phyloP scores from a whole-genome alignment of 2,329 filamentous ascomycete genomes.

The Aspergillus sp. region DNA sequence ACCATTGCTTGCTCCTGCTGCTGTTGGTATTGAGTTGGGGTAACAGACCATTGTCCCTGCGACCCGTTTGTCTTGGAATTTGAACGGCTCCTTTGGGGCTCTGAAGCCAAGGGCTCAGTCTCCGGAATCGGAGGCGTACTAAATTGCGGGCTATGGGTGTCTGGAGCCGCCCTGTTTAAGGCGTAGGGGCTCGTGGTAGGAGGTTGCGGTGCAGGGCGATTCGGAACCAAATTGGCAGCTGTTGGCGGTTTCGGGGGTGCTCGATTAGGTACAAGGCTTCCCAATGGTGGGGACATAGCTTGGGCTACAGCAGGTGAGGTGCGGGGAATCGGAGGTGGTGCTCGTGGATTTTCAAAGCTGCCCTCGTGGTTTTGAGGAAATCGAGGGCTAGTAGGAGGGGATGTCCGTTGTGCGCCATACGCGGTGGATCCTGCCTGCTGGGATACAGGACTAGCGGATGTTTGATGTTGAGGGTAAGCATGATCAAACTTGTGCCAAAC shows the following conservation, averaged over 20 bases:
- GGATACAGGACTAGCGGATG: conserved; percentile 38
- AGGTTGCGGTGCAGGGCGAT: conserved; percentile 45
- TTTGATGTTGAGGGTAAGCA: conserved; percentile 61
- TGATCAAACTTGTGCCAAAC: conserved; percentile 97
- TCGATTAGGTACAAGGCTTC: conserved; percentile 71
- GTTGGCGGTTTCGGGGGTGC: conserved; percentile 85
- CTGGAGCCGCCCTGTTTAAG: conserved; percentile 58
- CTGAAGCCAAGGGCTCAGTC: conserved; percentile 60
- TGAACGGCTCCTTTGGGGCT: conserved; percentile 67
- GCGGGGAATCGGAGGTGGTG: conserved; percentile 82
- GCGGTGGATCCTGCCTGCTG: conserved; percentile 41
- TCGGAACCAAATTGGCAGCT: conserved; percentile 36
- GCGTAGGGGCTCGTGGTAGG: conserved; percentile 41
- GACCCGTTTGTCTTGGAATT: conserved; percentile 63
- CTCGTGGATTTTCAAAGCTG: conserved; percentile 95
- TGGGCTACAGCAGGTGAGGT: conserved; percentile 49
- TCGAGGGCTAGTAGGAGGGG: conserved; percentile 78
- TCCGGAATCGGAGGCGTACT: conserved; percentile 55
- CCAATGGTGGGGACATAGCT: conserved; percentile 44
- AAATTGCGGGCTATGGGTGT: conserved; percentile 45
- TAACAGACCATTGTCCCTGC: conserved; percentile 48
- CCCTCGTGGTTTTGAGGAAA: conserved; percentile 88
- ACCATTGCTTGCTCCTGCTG: conserved; percentile 85
- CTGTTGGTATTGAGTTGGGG: conserved; percentile 53
- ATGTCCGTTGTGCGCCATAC: conserved; percentile 61